phyloP scores from a whole-genome alignment of 805 yeast species.

The Kockiozyma suomiensis region DNA sequence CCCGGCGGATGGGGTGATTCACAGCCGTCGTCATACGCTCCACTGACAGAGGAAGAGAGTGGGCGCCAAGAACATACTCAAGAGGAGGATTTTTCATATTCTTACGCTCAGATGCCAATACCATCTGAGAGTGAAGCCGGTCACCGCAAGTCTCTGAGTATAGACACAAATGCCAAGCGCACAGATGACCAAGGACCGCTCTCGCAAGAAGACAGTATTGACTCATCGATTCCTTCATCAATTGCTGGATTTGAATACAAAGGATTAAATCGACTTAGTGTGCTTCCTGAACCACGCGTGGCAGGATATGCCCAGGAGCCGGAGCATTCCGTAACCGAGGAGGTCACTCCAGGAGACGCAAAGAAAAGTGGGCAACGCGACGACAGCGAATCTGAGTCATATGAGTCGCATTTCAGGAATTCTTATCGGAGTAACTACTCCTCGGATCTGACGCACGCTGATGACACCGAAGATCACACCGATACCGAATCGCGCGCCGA shows the following conservation, averaged over 20 bases:
- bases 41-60: not conserved
- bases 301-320: not conserved
- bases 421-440: not conserved
- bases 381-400: not conserved
- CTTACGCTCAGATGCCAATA: too few species aligned
- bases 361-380: not conserved
- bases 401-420: not conserved
- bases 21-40: not conserved
- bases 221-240: conserved; percentile 27
- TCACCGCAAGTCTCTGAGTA: not conserved
- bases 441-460: not conserved
- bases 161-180: not conserved
- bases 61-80: not conserved
- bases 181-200: not conserved
- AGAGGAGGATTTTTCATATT: not conserved
- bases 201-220: conserved; percentile 13
- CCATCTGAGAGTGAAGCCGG: not conserved
- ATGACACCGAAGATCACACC: not conserved
- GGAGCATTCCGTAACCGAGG: not conserved
- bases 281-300: not conserved
- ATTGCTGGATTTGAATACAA: conserved; percentile 18
- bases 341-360: not conserved
- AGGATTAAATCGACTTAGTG: conserved; percentile 21
- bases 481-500: conserved; percentile 1
- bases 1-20: conserved; percentile 9